Conservation (phyloP, 441 rosid genomes). For the Iberis amara region DNA sequence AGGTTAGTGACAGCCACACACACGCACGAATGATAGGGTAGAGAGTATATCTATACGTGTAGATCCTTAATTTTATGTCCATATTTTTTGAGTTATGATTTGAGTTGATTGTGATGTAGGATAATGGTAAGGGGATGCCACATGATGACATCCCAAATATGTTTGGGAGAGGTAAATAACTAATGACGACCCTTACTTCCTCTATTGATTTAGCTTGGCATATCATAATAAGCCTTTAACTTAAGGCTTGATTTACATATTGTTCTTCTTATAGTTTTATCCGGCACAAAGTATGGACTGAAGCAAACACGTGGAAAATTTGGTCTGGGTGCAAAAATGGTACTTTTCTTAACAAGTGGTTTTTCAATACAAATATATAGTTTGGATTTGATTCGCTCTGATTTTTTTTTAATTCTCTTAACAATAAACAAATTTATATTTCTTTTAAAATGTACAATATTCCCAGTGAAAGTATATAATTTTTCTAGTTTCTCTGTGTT, state of each 20-base stretch:
- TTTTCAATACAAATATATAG: not conserved
- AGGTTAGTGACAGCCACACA: slow-evolving; percentile 7
- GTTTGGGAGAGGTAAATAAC: slow-evolving; percentile 81
- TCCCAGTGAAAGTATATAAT: slow-evolving; percentile 2
- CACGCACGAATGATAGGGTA: no score
- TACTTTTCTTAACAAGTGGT: slow-evolving; percentile 28
- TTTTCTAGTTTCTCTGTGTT: slow-evolving; percentile 20
- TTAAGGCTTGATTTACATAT: slow-evolving; percentile 23
- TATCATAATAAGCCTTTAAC: slow-evolving; percentile 5
- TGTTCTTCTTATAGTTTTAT: slow-evolving; percentile 57
- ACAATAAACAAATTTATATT: not conserved
- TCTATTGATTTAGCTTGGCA: slow-evolving; percentile 15
- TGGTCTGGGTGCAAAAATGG: slow-evolving; percentile 99
- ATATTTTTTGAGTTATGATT: slow-evolving; percentile 20
- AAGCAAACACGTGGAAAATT: slow-evolving; percentile 99
- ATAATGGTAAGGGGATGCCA: slow-evolving; percentile 99
- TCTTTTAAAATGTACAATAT: not conserved
- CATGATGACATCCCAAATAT: slow-evolving; percentile 98
- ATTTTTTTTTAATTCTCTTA: not conserved
- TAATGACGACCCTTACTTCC: slow-evolving; percentile 25
- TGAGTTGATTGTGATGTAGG: slow-evolving; percentile 44
- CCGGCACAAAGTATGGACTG: slow-evolving; percentile 97
- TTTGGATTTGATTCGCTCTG: slow-evolving; percentile 2
- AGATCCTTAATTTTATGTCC: slow-evolving; percentile 1
- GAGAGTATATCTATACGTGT: not conserved